Base-by-base conservation (phyloP, 2,329 filamentous ascomycete genomes). In the Ophiostoma fasciatum region DNA sequence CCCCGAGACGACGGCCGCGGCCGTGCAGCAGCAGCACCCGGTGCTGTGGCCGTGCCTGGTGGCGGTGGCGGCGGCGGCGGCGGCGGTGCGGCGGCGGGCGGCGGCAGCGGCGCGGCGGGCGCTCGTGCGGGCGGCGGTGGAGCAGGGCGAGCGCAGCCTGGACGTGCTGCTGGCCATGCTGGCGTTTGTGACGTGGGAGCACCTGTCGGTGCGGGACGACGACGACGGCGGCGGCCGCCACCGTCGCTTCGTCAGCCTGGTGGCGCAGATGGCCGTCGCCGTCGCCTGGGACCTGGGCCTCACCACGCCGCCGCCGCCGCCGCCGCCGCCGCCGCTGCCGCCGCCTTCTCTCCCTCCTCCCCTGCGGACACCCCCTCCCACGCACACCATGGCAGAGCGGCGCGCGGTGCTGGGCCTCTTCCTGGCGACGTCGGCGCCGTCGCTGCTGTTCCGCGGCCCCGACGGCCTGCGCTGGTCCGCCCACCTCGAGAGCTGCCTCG, bases 401-500 rank as follows among this genome's bases (percentile, higher is more conserved):
- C 57, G 68, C 38, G 60, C 62, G 4, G 49, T 63, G 0, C 46
- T 73, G 14, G 59, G 60, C 1, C 55, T 62, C 11, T 72, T 61
- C 48, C 54, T 56, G 3, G 41, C 62, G 6, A 55, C 52, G 29
- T 53, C 53, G 11, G 48, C 46, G 57, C 13, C 29, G n/a, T 28
- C 41, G 5, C 37, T 33, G 3, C 43, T 45, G 23, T 53, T 67
- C 18, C 61, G 60, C 15, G 60, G 61, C 33, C 56, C 62, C 36
- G 68, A 74, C 36, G 48, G 60, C 3, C 53, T 77, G 34, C 58
- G 55, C 4, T 79, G 72, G 73, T 73, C 64, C 1, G 45, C 63
- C 1, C 63, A 73, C 35, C 63, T 78, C 57, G 70, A 74, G 21
- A 68, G 74, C 18, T 69, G 62, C 25, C 52, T 76, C 1, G 51